Base-by-base conservation (phyloP, 768 basidiomycete genomes). In the Leccinellum rugosiceps region DNA sequence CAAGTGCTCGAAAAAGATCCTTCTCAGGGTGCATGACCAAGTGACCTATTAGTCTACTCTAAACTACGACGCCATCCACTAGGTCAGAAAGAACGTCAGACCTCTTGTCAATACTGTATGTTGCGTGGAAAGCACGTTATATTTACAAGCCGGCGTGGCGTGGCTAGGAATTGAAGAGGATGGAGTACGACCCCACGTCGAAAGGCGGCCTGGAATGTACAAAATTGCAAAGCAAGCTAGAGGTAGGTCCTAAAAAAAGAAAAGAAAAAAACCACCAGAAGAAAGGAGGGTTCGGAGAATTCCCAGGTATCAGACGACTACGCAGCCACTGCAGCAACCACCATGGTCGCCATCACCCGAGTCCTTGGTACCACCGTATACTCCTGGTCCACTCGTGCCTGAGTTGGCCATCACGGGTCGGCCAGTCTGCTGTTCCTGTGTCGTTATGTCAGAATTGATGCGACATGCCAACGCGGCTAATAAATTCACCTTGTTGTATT, bases 401-500 rank as follows among this genome's bases (percentile, higher is more conserved):
- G 74, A 62, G 43, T 77, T 84, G 32, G 80, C 67, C 58, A 83
- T 79, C 25, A 78, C 77, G 4, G 88, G 87, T 56, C 89, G 85
- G 21, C 88, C 89, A 17, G 84, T 87, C 76, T 89, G 85, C 74
- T 88, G 88, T 65, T 90, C 88, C 88, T 90, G 57, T 9, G 7
- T 19, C 43, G 21, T 52, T 23, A 38, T 7, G 56, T 67, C 56
- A 69, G 63, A 34, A 21, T 55, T 35, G 25, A 41, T 1, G 43
- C 15, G 44, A 45, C 35, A 23, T 11, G 17, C 48, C 51, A 28
- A 38, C 58, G 10, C 10, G 15, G 25, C 10, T 13, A 5, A 15
- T 1, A 64, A 53, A 59, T 77, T 50, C 50, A 92, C 94, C 81
- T 92, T 93, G 80, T 95, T 97, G 72, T 92, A 94, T 72, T 88